Base-by-base conservation (phyloP, 345 rosid genomes). In the Leavenworthia alabamica region DNA sequence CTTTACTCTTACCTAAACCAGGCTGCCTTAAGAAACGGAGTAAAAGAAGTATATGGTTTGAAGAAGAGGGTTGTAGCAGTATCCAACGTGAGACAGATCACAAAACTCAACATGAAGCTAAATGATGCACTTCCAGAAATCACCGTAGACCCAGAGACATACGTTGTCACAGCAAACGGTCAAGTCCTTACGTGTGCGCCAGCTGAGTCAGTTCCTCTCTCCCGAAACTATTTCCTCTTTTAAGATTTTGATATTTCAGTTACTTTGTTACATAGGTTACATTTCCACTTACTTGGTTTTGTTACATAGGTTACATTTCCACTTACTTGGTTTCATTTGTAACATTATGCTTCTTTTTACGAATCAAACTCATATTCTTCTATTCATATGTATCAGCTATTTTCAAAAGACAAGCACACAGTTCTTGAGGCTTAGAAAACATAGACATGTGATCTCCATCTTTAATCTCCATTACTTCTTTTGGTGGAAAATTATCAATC, bases 101-200 rank as follows among this genome's bases (percentile, higher is more conserved):
- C 86, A 11, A 93, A 93, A 73, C 82, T 82, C 7, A 84, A 93
- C 89, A 93, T 93, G 99, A 87, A 84, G 77, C 86, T 89, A 45
- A 89, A 93, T 22, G 80, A 93, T 73, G 78, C 85, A 13, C 94
- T 89, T 44, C 99, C 97, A 0, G 24, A 51, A 17, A 89, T 93
- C 69, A 70, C 79, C 0, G 99, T 89, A 22, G 97, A 85, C 57
- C 96, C 99, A 1, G 96, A 93, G 79, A 84, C 92, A 4, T 93
- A 89, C 39, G 72, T 27, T 0, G 99, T 93, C 31, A 78, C 73
- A 29, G 97, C 94, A 37, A 60, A 93, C 32, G 80, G 73, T 0
- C 84, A 80, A 68, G 60, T 73, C 65, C 89, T 93, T 26, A 61
- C 81, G 22, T 93, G 96, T 68, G 19, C 45, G n/a, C 83, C 99